Evolutionary conservation across 192 early-diverging fungal species (phyloP).

Genomic region (Pilaira anomala): DNA sequence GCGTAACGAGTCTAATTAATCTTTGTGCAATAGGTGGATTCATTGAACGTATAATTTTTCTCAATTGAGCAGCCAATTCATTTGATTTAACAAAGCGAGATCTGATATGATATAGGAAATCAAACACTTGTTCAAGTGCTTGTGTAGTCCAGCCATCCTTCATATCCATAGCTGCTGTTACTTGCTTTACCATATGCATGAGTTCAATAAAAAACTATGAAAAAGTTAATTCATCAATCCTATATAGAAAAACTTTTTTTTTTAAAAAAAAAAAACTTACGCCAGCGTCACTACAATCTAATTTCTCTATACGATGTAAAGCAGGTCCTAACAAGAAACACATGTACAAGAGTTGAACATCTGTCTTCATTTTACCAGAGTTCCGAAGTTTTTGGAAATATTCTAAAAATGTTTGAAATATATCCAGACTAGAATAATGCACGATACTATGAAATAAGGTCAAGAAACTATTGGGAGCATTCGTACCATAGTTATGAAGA

Average conservation of each 20-base stretch:
- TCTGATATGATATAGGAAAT: slow-evolving; percentile 54
- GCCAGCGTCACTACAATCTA: slow-evolving; percentile 43
- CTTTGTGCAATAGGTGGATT: slow-evolving; percentile 32
- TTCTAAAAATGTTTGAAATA: slow-evolving; percentile 49
- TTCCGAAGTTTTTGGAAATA: slow-evolving; percentile 39
- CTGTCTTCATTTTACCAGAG: slow-evolving; percentile 51
- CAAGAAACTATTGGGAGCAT: slow-evolving; percentile 68
- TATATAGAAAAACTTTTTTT: not conserved
- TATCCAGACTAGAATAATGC: slow-evolving; percentile 71
- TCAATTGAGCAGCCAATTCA: slow-evolving; percentile 33
- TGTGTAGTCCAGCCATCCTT: slow-evolving; percentile 39
- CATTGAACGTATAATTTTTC: slow-evolving; percentile 36
- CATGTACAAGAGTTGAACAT: slow-evolving; percentile 70
- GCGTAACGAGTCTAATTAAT: slow-evolving; percentile 31
- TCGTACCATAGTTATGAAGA: slow-evolving; percentile 58
- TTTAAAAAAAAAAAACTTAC: too few species aligned
- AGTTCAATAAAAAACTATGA: slow-evolving; percentile 42
- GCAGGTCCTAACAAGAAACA: slow-evolving; percentile 69
- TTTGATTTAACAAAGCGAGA: slow-evolving; percentile 44
- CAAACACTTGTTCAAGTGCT: slow-evolving; percentile 48
- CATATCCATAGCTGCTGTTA: slow-evolving; percentile 40
- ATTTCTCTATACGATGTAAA: slow-evolving; percentile 65
- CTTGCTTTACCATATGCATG: slow-evolving; percentile 44
- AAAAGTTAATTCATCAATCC: not conserved
- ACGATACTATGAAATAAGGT: slow-evolving; percentile 69